A percentile compares a stretch with the other conserved stretches of the same genome.
Evolutionary conservation across 2,329 filamentous ascomycete species (phyloP).

Genomic region (Cercospora zeina): DNA sequence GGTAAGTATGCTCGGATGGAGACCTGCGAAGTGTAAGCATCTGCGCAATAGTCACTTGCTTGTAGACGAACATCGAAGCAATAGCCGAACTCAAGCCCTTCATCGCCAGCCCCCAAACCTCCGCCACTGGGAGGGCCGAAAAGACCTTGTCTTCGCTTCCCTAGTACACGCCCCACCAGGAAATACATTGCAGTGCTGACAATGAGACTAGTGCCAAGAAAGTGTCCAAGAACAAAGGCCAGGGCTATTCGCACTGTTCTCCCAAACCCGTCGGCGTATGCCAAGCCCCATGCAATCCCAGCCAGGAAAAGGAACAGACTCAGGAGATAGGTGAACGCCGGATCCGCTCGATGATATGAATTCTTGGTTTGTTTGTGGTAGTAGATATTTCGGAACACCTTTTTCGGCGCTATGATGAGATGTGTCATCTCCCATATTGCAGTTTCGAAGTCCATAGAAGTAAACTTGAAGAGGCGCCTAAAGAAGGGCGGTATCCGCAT

Average conservation of each 20-base stretch:
- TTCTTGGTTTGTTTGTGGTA: conserved; percentile 69
- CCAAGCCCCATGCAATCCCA: conserved; percentile 60
- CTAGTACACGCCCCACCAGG: conserved; percentile 61
- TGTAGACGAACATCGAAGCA: conserved; percentile 64
- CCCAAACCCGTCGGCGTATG: conserved; percentile 50
- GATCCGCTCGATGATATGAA: conserved; percentile 68
- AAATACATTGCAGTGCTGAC: conserved; percentile 65
- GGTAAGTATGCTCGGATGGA: conserved; percentile 68
- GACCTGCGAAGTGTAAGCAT: conserved; percentile 40
- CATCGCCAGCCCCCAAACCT: conserved; percentile 36
- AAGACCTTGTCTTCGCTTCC: conserved; percentile 57
- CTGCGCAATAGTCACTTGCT: conserved; percentile 40
- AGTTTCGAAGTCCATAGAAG: conserved; percentile 74
- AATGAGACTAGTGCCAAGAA: conserved; percentile 60
- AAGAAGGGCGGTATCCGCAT: conserved; percentile 67
- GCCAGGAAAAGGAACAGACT: conserved; percentile 62
- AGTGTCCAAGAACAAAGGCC: conserved; percentile 58
- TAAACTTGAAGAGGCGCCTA: conserved; percentile 69
- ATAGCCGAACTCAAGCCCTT: conserved; percentile 68
- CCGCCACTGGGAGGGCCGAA: conserved; percentile 54
- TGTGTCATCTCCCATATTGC: conserved; percentile 70
- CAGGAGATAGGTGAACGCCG: conserved; percentile 68
- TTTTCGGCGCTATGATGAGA: conserved; percentile 67
- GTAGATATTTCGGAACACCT: conserved; percentile 70
- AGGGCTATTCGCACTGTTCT: conserved; percentile 49